Percentiles rank a stretch among this genome's conserved stretches.
phyloP scores from a whole-genome alignment of 192 early-diverging fungal genomes.

The Coemansia sp. region DNA sequence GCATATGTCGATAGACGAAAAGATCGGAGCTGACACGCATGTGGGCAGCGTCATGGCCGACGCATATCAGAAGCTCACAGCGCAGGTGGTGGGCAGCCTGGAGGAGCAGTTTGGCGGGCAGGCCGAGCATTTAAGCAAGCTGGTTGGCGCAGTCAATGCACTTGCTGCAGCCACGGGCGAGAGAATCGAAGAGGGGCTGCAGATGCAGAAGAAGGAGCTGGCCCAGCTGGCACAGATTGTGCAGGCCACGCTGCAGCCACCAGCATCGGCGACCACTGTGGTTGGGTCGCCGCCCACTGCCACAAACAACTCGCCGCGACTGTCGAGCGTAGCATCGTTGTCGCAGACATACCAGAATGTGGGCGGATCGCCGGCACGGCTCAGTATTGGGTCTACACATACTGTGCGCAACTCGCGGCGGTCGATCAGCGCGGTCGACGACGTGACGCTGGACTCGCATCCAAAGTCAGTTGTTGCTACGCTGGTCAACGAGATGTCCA shows the following conservation, averaged over 20 bases:
- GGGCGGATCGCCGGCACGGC: constrained; percentile 16
- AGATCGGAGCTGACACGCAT: not conserved
- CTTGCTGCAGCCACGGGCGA: constrained; percentile 17
- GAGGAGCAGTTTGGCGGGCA: constrained; percentile 30
- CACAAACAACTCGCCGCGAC: constrained; percentile 18
- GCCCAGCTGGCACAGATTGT: constrained; percentile 15
- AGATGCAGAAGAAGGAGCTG: constrained; percentile 31
- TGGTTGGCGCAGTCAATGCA: constrained; percentile 21
- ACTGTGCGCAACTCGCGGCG: constrained; percentile 24
- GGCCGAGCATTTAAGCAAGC: constrained; percentile 22
- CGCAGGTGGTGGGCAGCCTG: constrained; percentile 16
- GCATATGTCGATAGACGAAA: not conserved
- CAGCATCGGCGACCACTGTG: constrained; percentile 3
- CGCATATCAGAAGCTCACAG: constrained; percentile 20
- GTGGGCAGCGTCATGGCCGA: constrained; percentile 7
- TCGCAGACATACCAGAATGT: constrained; percentile 19
- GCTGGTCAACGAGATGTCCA: constrained; percentile 44
- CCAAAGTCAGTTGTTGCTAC: constrained; percentile 47
- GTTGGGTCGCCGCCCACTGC: constrained; percentile 1
- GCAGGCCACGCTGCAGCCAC: constrained; percentile 14
- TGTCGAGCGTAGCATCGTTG: constrained; percentile 29
- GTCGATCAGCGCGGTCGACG: constrained; percentile 39
- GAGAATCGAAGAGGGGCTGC: constrained; percentile 24
- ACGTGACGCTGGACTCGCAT: constrained; percentile 26
- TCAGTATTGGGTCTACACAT: constrained; percentile 35